Conservation (phyloP, 2,329 filamentous ascomycete species). For the Ceratocystis papillata region DNA sequence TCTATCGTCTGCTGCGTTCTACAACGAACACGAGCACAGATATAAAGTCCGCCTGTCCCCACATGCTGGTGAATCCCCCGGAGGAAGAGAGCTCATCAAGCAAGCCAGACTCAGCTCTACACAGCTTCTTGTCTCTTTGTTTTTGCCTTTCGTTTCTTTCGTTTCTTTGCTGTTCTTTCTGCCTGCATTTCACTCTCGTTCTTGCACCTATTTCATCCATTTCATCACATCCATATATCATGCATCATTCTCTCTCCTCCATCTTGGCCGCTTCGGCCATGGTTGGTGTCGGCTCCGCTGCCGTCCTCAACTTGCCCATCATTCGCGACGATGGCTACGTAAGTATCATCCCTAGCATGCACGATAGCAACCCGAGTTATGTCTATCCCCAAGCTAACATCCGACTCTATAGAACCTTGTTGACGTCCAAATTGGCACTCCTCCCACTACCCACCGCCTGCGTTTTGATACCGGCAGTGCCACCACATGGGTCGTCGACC, state of each 20-base stretch:
- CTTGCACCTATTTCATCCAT: not conserved
- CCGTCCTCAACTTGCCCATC: conserved; percentile 23
- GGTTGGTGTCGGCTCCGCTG: conserved; percentile 15
- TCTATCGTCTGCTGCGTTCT: too few relatives aligned
- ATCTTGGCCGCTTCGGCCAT: conserved; percentile 21
- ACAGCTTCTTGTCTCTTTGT: not conserved
- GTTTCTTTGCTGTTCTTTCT: not conserved
- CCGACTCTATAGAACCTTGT: conserved; percentile 19
- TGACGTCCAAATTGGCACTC: conserved; percentile 30
- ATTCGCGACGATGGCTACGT: conserved; percentile 23
- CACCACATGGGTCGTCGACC: conserved; percentile 31
- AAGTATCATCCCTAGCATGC: not conserved
- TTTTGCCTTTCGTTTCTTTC: not conserved
- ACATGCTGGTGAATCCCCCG: too few relatives aligned
- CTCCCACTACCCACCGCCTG: conserved; percentile 28
- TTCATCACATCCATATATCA: not conserved
- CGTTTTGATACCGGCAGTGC: conserved; percentile 33
- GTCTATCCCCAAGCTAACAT: not conserved
- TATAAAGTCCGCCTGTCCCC: too few relatives aligned
- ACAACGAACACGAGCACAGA: too few relatives aligned
- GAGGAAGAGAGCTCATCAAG: too few relatives aligned
- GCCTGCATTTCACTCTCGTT: not conserved
- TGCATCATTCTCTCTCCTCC: conserved; percentile 18
- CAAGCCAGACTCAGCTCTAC: not conserved
- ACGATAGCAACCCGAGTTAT: not conserved